Base-by-base conservation (phyloP, 176 grass and related monocot species). In the Carex myosuroides region DNA sequence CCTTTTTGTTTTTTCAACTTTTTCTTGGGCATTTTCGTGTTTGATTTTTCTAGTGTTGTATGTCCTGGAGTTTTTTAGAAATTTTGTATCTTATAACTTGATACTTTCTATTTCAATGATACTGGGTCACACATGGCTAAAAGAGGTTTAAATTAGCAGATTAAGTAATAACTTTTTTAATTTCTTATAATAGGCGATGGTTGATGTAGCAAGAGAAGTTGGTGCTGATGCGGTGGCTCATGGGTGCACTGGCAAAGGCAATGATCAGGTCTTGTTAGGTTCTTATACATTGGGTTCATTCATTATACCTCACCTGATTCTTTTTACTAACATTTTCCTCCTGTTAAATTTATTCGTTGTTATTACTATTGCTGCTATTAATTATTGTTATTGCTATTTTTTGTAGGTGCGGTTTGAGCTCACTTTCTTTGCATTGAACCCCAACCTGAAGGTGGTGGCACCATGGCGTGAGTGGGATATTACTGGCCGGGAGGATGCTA, bases 401-500 rank as follows among this genome's bases (percentile, higher is more conserved):
- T 87, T 79, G 18, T 24, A 99, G 96, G 96, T 99, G 82, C 92
- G 96, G 8, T 99, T 99, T 85, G 96, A 99, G 76, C 91, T 99
- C 71, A 91, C 93, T n/a, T 99, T 99, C 65, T 95, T 89, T 84
- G 93, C 96, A 64, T 87, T 99, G 85, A 95, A 99, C 84, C 96
- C 93, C 29, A 89, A 95, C 79, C 96, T 99, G 69, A 83, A 92
- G 91, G 93, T 99, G 46, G 93, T 99, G 85, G 96, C 91, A 86
- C 96, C 96, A 72, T 99, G 96, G 96, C 91, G 96, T 77, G 96
- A 99, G 39, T 99, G 96, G 93, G 93, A 99, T 59, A 99, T 99
- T 76, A 99, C 91, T 72, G 96, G 96, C 14, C 93, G 93, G 76
- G 96, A 99, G 81, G 96, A 99, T 90, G 93, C 96, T 84, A 89